Conservation (phyloP, 2,329 filamentous ascomycete genomes). For the Cladosporium colombiae region DNA sequence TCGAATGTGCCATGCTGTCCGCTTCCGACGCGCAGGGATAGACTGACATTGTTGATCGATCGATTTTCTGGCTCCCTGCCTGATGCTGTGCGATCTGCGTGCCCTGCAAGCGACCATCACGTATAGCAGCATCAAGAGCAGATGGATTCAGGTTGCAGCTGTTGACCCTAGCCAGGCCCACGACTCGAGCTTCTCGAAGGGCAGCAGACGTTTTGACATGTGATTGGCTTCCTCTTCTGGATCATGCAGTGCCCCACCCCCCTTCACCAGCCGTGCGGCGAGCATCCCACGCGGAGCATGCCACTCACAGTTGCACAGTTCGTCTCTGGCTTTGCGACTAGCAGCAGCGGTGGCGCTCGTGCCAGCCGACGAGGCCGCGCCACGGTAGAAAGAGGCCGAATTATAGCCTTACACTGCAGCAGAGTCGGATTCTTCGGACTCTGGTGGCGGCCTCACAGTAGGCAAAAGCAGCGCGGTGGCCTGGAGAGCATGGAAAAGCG, state of each 20-base stretch:
- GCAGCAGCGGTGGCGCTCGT: constrained; percentile 16
- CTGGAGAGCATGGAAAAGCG: neutral
- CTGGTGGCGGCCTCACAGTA: neutral
- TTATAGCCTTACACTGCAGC: constrained; percentile 13
- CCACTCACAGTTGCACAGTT: constrained; percentile 1
- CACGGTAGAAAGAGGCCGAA: constrained; percentile 19
- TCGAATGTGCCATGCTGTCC: neutral
- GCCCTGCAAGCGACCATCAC: neutral
- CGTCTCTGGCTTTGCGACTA: constrained; percentile 10
- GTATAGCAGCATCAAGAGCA: constrained; percentile 9
- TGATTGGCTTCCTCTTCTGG: constrained; percentile 16
- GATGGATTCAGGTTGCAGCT: constrained; percentile 4
- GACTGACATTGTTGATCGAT: constrained; percentile 4
- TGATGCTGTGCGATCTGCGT: constrained; percentile 2
- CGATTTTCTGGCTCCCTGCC: neutral
- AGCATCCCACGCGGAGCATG: constrained; percentile 20
- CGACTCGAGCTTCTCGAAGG: constrained; percentile 13
- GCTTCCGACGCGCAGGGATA: neutral
- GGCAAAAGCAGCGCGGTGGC: neutral
- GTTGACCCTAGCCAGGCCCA: constrained; percentile 17
- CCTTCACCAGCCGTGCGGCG: constrained; percentile 19
- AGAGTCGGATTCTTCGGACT: neutral
- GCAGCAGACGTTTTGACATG: constrained; percentile 8
- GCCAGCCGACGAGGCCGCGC: constrained; percentile 15
- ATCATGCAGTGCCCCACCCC: constrained; percentile 16